Evolutionary conservation across 176 grass and related monocot genomes (phyloP).

Genomic region (Hordeum vulgare): MorexV3_pseudomolecules_assembly NC_058520.1:22670498-22670997

Average conservation of each 20-base stretch:
- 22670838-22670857: constrained; percentile 77
- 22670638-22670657: constrained; percentile 95
- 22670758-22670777: background rate
- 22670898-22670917: constrained; percentile 84
- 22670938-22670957: constrained; percentile 80
- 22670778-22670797: constrained; percentile 15
- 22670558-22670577: constrained; percentile 75
- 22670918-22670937: constrained; percentile 89
- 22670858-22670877: constrained; percentile 77
- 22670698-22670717: constrained; percentile 98
- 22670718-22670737: constrained; percentile 71
- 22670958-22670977: constrained; percentile 76
- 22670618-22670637: constrained; percentile 73
- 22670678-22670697: constrained; percentile 90
- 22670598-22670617: constrained; percentile 91
- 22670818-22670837: constrained; percentile 68
- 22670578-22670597: constrained; percentile 81
- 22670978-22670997: constrained; percentile 51
- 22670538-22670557: constrained; percentile 15
- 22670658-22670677: constrained; percentile 95
- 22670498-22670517: background rate
- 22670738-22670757: background rate
- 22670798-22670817: constrained; percentile 43
- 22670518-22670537: background rate
- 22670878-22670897: constrained; percentile 95